Evolutionary conservation across 768 basidiomycete genomes (phyloP), one percentile per base, ranked within the genome.

Genomic region (Clavaria fumosa): DNA sequence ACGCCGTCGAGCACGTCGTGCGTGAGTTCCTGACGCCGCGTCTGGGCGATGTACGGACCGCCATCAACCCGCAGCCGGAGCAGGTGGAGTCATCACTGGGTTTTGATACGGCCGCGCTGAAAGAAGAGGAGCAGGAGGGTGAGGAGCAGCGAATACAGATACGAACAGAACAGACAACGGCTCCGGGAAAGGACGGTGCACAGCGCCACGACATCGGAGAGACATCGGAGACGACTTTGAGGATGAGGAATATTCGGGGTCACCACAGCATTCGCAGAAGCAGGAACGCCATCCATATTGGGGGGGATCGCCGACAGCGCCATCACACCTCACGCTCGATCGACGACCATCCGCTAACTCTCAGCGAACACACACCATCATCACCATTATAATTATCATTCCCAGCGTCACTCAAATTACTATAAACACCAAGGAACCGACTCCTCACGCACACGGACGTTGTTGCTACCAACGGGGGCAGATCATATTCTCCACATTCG

Each of bases 11-110:
- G 51, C 60, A 64, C 7, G 72, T 90, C 27, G 70, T 95, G 26
- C 72, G 89, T 38, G 67, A 70, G 37, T 99, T 97, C 57, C 67
- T 97, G 39, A 65, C 82, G 4, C 65, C 81, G 12, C 83, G 82
- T 49, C 76, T 85, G 1, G 95, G 95, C 4, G 90, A 96, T 49
- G 71, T 79, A 9, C 78, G 76, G 44, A 75, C 72, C 37, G 69
- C 75, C 31, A 64, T 72, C 23, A 71, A 75, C 3, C 64, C 82
- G 7, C 68, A 69, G 10, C 62, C 62, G 15, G 61, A 64, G 38
- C 71, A 76, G 51, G 66, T 82, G 32, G 68, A 72, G 20, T 66
- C 68, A 6, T 53, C 81, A 22, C 66, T 66, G 45, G 51, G 59
- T 11, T 44, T 26, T 27, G 32, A 19, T n/a, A 22, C 10, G 23